Base-by-base conservation (phyloP, 2,329 filamentous ascomycete species). In the Colletotrichum endophyticum region DNA sequence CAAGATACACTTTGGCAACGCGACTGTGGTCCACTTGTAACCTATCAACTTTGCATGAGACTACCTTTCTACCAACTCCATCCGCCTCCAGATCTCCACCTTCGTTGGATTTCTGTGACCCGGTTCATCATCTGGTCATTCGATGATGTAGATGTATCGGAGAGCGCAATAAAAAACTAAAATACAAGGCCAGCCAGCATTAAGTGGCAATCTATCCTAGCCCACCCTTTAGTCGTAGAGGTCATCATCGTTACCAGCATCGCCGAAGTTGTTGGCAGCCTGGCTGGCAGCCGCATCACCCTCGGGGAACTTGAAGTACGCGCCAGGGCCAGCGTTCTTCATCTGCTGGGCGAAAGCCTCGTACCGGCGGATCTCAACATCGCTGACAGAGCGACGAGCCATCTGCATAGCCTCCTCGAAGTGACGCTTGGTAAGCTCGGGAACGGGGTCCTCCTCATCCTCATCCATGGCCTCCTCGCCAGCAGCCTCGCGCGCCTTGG, bases 391-490 rank as follows among this genome's bases (percentile, higher is more conserved):
- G 84, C 95, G 93, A 86, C 97, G 94, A 79, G 97, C 97, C 86
- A 94, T 94, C 86, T 95, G 93, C 97, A 99, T 99, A 61, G 97
- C 97, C 91, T 99, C 97, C 89, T 99, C 96, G 84, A 99, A 99
- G 88, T 99, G 97, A 75, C 94, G 94, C 88, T 95, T 97, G 81
- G 97, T 99, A 75, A 99, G 93, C 87, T 98, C 95, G 16, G 97
- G 97, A 53, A 99, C 97, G 62, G 96, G 96, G 83, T 99, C 97
- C 85, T 99, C 96, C 62, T 86, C 91, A 63, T 95, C 94, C 79
- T 97, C 95, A 62, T 95, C 94, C 92, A 98, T 96, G 81, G 95
- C 94, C 81, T 95, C 94, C 82, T 95, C 94, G 77, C 95, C 95
- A 80, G 94, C 91, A 78, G 94, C 96, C 88, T 98, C 96, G 73